These are phyloP conservation scores for Tremella fuciformis DNA, from an alignment of 768 basidiomycete species.

Conservation along the genomic window DNA sequence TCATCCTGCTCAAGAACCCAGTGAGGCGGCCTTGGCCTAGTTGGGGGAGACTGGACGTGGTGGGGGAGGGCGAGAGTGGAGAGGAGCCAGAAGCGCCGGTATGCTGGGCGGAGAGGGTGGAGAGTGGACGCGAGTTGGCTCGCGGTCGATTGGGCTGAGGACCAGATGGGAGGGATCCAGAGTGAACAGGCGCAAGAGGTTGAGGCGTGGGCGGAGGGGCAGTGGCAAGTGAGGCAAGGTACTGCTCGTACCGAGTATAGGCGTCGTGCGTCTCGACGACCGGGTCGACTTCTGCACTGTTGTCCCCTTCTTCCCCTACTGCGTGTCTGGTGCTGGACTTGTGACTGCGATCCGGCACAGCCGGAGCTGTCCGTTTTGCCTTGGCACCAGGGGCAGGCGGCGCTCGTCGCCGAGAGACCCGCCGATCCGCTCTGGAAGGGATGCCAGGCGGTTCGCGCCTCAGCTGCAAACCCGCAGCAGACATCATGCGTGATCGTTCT, in stretches of 20 bases:
- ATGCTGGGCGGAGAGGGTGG: too few species aligned
- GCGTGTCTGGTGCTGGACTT: neutral
- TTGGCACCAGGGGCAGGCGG: conserved; percentile 34
- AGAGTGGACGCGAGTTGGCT: conserved; percentile 43
- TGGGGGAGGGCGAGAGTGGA: neutral
- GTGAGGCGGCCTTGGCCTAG: conserved; percentile 26
- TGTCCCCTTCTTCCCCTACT: conserved; percentile 45
- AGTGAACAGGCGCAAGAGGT: too few species aligned
- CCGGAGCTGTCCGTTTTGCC: conserved; percentile 18
- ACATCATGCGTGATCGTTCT: conserved; percentile 77
- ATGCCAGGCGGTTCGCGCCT: conserved; percentile 61
- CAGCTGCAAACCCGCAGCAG: conserved; percentile 81
- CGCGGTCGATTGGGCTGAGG: conserved; percentile 49
- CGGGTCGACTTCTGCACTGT: conserved; percentile 19
- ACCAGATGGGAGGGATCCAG: too few species aligned
- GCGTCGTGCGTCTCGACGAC: conserved; percentile 67
- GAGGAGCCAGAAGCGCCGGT: neutral
- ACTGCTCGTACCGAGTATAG: conserved; percentile 84
- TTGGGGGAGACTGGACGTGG: neutral
- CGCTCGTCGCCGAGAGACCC: conserved; percentile 33
- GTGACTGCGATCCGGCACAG: conserved; percentile 18
- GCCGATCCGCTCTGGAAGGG: conserved; percentile 23
- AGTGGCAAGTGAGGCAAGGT: conserved; percentile 56
- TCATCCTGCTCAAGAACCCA: conserved; percentile 39
- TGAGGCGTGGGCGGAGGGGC: conserved; percentile 3